Evolutionary conservation across 257 asterid genomes (phyloP), one percentile per base, ranked within the genome.

Genomic region (Nicotiana obtusifolia): DNA sequence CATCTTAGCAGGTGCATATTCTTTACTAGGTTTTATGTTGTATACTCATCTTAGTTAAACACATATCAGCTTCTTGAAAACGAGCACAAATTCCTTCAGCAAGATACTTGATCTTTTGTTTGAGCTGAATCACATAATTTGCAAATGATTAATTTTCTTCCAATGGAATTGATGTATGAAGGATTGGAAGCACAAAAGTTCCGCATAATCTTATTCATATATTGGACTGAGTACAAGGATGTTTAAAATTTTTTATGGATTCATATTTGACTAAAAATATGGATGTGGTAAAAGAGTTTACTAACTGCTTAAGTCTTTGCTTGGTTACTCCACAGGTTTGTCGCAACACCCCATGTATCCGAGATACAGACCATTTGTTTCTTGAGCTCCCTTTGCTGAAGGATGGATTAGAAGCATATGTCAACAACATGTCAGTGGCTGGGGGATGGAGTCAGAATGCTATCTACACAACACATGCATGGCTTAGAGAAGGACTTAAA

Each of bases 361-460:
- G 95, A 62, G 95, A 93, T 76, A 93, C 99, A 41, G 81, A 92
- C 78, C 98, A 95, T 86, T 86, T 95, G 86, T 95, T 93, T 88
- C 94, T 95, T 79, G 97, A 95, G 90, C 98, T 95, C 82, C 99
- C 99, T 84, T 81, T 85, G 85, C 91, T 95, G 87, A 89, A 89
- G 89, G 97, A 88, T 84, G 92, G 81, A 83, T 84, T 93, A 87
- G 92, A 89, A 86, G 90, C 88, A 56, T 95, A 95, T 81, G 88
- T 93, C 59, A 83, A 60, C 86, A 53, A 79, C 77, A 90, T 81
- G 95, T 93, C 98, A 47, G 92, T 92, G 84, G 89, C 90, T 79
- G 99, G 98, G 81, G 94, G 94, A 17, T 95, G 99, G 99, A 95
- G 98, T 90, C 97, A 92, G 90, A 95, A 95, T 88, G 99, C 99